Evolutionary conservation across 2,329 filamentous ascomycete genomes (phyloP), one percentile per base, ranked within the genome.

Genomic region (Xylariaceae sp.): DNA sequence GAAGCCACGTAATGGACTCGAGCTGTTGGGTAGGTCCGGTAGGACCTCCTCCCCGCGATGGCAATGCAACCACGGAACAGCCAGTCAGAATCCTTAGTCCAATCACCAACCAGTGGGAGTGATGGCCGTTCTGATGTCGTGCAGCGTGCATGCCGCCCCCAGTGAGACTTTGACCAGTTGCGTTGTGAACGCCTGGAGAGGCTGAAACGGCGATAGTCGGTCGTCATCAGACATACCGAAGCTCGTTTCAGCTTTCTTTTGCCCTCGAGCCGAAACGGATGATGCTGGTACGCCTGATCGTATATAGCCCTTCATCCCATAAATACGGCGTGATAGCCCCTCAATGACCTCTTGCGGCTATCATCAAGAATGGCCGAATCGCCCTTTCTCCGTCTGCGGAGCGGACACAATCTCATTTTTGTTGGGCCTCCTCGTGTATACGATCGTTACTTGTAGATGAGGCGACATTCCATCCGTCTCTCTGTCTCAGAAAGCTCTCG

Each of bases 401-500:
- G 22, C 22, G 7, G 22, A 27, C 22, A 27, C 22, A 27, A 27
- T 27, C 22, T 27, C 22, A 27, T 27, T 27, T 27, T 4, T 27
- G 22, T 7, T 27, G 22, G 7, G 22, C 22, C 22, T 27, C 22
- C 4, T 27, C 22, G 22, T 27, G 22, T 27, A 7, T 27, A 27
- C 4, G 22, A 27, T 27, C 22, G 7, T 27, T 27, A 27, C 4
- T 7, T 27, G 22, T 27, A 27, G 22, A 27, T 27, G 56, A 52
- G 22, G 54, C 56, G 9, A 62, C 5, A 15, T 57, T 58, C 64
- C 64, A 67, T 61, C 54, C 56, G 7, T 94, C 87, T 56, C 89
- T 77, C 51, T 87, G 82, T 61, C 82, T 81, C 51, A 97, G 58
- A 62, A 97, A 97, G 47, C 73, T 82, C 58, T 89, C 80, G 36